Conservation (phyloP, 345 rosid species). For the Aquilaria yunnanensis region DNA sequence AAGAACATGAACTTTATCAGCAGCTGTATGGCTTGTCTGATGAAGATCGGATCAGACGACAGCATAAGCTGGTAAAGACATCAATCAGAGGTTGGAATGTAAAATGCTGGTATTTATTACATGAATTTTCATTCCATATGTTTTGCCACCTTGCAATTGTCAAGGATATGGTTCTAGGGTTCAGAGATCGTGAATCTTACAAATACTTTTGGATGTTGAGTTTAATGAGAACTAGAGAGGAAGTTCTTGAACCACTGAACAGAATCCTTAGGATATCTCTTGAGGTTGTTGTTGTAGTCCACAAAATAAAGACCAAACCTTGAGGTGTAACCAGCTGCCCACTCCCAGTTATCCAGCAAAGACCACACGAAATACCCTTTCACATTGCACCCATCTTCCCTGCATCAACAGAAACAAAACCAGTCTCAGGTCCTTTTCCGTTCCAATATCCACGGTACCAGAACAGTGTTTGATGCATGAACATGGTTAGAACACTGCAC, state of each 20-base stretch:
- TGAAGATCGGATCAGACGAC: too few relatives aligned
- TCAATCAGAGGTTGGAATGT: too few relatives aligned
- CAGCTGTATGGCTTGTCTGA: too few relatives aligned
- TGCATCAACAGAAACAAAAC: constrained; percentile 21
- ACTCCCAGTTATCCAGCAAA: constrained; percentile 89
- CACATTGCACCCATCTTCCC: constrained; percentile 96
- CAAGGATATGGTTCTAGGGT: too few relatives aligned
- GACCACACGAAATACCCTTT: constrained; percentile 98
- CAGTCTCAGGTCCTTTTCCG: background rate
- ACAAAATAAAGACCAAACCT: constrained; percentile 91
- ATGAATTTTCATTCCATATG: too few relatives aligned
- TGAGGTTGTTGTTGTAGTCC: constrained; percentile 72
- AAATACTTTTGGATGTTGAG: too few relatives aligned
- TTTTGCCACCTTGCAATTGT: too few relatives aligned
- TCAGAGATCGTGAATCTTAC: too few relatives aligned
- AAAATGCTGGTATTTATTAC: too few relatives aligned
- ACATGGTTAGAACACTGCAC: too few relatives aligned
- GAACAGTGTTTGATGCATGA: background rate
- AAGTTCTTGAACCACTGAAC: constrained; percentile 89
- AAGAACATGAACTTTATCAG: too few relatives aligned
- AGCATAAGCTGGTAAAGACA: too few relatives aligned
- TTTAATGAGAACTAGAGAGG: constrained; percentile 17
- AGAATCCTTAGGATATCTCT: constrained; percentile 88
- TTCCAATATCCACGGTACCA: background rate
- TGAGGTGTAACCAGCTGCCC: constrained; percentile 85